Evolutionary conservation across 1,284 basidiomycete species (phyloP), one percentile per base, ranked within the genome.

Genomic region (Macrocystidia cucumis): DNA sequence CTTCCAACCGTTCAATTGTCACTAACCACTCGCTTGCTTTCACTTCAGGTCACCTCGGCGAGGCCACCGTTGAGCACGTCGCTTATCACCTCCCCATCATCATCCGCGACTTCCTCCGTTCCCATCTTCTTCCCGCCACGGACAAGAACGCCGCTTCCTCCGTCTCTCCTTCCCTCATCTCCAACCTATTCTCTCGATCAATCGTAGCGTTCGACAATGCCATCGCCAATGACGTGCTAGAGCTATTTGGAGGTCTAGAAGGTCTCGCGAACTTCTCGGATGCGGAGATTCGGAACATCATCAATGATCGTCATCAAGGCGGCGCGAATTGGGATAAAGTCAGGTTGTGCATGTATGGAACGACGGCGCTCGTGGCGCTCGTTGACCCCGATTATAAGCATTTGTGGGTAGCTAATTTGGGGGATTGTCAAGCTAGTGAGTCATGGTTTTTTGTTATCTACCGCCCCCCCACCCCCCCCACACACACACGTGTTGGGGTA

Each of bases 321-420:
- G 77, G 77, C 3, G 59, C 54, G 16, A 80, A 78, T 47, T 77
- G 77, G 60, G 60, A 71, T 37, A 79, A 78, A 50, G 72, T 72
- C 9, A 56, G 73, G 32, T 58, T 80, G 27, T 80, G 78, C 50
- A 80, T 85, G 75, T 76, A 80, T 43, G 80, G 80, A 11, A 82
- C 78, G 2, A 85, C 81, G 2, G 78, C 74, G 4, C 65, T 84
- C 27, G 70, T 84, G 23, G 70, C 79, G 2, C 63, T 84, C 28
- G 63, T 81, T 19, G 81, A 84, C 53, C 78, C 78, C 29, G 61
- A 69, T 9, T 68, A 72, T 39, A 58, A 70, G 47, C 73, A 84
- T 42, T 56, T 84, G 9, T 84, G 81, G 78, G 57, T 83, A 20
- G 81, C 79, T 0, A 82, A 81, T 44, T 59, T 83, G 9, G 80